Evolutionary conservation across 2,329 filamentous ascomycete species (phyloP), one percentile per base, ranked within the genome.

Genomic region (Cladosporium phlei): DNA sequence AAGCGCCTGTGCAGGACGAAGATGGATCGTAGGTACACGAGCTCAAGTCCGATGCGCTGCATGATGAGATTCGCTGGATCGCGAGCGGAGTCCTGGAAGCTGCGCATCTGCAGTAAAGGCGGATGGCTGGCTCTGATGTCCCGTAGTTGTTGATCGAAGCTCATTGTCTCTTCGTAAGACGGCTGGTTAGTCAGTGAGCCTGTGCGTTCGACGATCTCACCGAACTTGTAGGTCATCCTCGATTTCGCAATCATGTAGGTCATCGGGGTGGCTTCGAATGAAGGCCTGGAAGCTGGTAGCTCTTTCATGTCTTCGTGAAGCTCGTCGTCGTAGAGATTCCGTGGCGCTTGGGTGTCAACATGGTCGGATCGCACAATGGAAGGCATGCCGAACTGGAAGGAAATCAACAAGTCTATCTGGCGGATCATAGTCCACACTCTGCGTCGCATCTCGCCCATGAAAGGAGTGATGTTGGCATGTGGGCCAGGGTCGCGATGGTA

Each of bases 1-100:
- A 93, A 96, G 53, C 89, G 89, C 40, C 89, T 79, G 65, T 98
- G 93, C 29, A 98, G 77, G 17, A 95, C 79, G 58, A 88, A 94
- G 58, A 95, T 77, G 14, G 89, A 86, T 68, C 95, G 95, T 53
- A 94, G 82, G 61, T 89, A 95, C 4, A 96, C 70, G 39, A 93
- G 83, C 52, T 93, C 87, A 24, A 96, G 71, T 47, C 85, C 86
- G 62, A 89, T 90, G 21, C 90, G 82, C 42, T 90, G 85, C 71
- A 95, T 85, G 48, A 96, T 78, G 24, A 83, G 59, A 17, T 75
- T 76, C 2, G 77, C 72, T 1, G 80, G 83, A 50, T 95, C 90
- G 37, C 82, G 75, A 4, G 80, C 83, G 32, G 77, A 80, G 46
- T 88, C 84, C 48, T 90, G 84, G 49, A 95, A 75, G 0, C 83